A percentile compares a stretch with the other conserved stretches of the same genome.
phyloP scores from a whole-genome alignment of 345 rosid species.

The Hevea brasiliensis region DNA sequence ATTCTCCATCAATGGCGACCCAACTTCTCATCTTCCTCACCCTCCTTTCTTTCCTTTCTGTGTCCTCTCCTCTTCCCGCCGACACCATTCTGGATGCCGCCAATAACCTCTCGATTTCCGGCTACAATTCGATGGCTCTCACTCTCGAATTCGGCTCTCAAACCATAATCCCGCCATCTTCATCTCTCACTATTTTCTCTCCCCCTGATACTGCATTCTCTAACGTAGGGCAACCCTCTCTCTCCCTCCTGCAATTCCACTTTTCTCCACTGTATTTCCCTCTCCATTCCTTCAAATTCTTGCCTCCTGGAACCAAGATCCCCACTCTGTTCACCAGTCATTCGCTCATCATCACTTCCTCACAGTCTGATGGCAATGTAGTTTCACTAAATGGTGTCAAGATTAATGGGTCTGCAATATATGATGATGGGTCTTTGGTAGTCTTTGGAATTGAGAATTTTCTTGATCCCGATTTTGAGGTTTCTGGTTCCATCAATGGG shows the following conservation, averaged over 20 bases:
- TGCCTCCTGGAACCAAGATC: constrained; percentile 35
- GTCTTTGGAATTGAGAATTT: constrained; percentile 30
- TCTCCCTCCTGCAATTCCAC: constrained; percentile 38
- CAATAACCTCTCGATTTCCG: constrained; percentile 25
- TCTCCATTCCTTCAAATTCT: constrained; percentile 20
- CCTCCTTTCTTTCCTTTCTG: constrained; percentile 15
- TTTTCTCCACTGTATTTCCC: constrained; percentile 28
- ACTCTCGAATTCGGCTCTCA: constrained; percentile 30
- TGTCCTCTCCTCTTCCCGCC: constrained; percentile 17
- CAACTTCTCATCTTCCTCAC: constrained; percentile 1
- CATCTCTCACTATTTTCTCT: constrained; percentile 40
- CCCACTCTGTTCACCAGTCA: constrained; percentile 32
- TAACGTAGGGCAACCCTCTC: constrained; percentile 37
- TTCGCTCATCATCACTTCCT: constrained; percentile 32
- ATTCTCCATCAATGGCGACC: constrained; percentile 29
- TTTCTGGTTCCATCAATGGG: neutral
- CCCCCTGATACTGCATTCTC: constrained; percentile 36
- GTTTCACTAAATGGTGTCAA: constrained; percentile 29
- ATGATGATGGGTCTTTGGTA: constrained; percentile 34
- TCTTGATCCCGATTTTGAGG: constrained; percentile 24
- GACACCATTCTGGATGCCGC: constrained; percentile 21
- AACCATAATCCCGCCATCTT: constrained; percentile 14
- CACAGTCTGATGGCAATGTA: neutral
- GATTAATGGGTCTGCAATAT: constrained; percentile 13
- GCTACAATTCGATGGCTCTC: constrained; percentile 35